Conservation (phyloP, 1,284 basidiomycete species). For the Ceratobasidium sp. region DNA sequence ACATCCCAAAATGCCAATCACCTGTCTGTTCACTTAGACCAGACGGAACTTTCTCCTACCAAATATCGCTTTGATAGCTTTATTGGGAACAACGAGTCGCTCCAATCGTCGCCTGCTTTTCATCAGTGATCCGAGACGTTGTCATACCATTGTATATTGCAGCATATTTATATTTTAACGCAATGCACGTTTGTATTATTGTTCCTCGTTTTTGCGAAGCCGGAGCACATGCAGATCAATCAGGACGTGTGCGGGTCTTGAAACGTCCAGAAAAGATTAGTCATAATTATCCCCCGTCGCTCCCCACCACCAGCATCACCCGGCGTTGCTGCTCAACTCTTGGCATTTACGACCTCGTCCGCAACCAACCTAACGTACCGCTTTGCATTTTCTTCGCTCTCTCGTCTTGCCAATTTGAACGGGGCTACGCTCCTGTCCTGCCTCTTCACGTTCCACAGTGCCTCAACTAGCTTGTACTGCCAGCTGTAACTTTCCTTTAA, state of each 20-base stretch:
- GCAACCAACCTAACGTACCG: neutral
- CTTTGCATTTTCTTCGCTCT: neutral
- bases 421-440: neutral
- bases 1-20: neutral
- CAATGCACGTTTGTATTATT: neutral
- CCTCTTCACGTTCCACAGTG: neutral
- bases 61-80: neutral
- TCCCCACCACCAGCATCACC: neutral
- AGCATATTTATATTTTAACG: constrained; percentile 7
- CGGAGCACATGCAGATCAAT: constrained; percentile 11
- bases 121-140: neutral
- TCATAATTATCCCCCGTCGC: neutral
- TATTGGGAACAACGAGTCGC: constrained; percentile 4
- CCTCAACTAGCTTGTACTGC: neutral
- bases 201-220: constrained; percentile 3
- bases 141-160: neutral
- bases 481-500: constrained; percentile 16
- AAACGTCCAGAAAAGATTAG: constrained; percentile 22
- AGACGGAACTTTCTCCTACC: constrained; percentile 2
- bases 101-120: constrained; percentile 3
- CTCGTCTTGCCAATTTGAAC: neutral
- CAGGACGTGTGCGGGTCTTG: neutral
- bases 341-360: neutral
- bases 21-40: neutral
- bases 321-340: neutral